Base-by-base conservation (phyloP, 2,329 filamentous ascomycete species). In the Dactylonectria macrodidyma region DNA sequence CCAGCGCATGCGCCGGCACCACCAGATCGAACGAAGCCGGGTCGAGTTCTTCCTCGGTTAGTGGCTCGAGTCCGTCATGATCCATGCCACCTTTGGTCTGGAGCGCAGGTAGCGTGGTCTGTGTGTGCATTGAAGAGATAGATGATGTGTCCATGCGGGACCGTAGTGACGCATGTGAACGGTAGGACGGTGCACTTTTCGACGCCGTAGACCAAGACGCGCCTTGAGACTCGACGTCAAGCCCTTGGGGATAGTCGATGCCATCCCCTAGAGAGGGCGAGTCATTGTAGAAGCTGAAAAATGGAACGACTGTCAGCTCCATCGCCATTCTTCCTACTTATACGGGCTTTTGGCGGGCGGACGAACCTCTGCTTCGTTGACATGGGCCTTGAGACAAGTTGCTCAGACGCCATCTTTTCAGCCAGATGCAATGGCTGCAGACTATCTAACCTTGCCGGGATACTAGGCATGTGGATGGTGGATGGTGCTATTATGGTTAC, bases 1-100 rank as follows among this genome's bases (percentile, higher is more conserved):
- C 70, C 59, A 73, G 66, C 0, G 65, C 63, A n/a, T 73, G 66
- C 7, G 70, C 72, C 0, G 72, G 72, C 2, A 74, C 70, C 6
- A 74, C 70, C 16, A 74, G 70, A 26, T 74, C 72, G 2, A 74
- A 74, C 10, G 72, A 74, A 10, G 72, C 72, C 0, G 72, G 72
- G 8, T 74, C 72, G n/a, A 70, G 73, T 19, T 74, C 72, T 41
- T 74, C 72, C 46, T 74, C 72, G 1, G 54, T 69, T 61, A 74
- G 46, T 1, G 72, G 72, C 47, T 74, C 70, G 9, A 74, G 38
- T 0, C 72, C 72, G 9, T 74, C 72, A 19, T 66, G 58, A 11
- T 74, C 72, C 24, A 66, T 44, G 2, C 71, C 71, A 0, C 71
- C 69, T 38, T 71, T 73, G 1, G 64, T 62, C 34, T 74, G 72